A percentile compares a stretch with the other conserved stretches of the same genome.
These are phyloP conservation scores for Colletotrichum sp. DNA, from an alignment of 2,329 filamentous ascomycete species.

Conservation along the genomic window DNA sequence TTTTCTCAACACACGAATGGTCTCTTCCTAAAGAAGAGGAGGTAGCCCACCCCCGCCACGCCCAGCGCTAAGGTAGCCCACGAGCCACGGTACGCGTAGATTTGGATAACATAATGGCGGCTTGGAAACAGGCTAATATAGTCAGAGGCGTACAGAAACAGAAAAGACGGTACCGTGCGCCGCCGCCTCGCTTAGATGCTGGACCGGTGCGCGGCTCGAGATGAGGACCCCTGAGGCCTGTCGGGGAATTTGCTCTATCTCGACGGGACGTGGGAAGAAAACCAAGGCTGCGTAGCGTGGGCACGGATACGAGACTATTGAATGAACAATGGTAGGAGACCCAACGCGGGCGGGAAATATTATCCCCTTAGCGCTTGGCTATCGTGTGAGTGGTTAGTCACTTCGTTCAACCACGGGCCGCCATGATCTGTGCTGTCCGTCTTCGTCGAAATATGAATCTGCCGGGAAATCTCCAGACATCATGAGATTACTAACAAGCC, in stretches of 20 bases:
- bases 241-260: not conserved
- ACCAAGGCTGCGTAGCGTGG: not conserved
- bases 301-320: slow-evolving; percentile 9
- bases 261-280: not conserved
- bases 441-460: not conserved
- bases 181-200: not conserved
- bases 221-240: not conserved
- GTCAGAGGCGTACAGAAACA: not conserved
- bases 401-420: not conserved
- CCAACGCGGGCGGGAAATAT: not conserved
- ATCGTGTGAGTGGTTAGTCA: not conserved
- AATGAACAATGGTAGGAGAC: not conserved
- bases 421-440: not conserved
- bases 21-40: not conserved
- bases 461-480: not conserved
- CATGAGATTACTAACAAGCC: not conserved
- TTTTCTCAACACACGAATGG: not conserved
- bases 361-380: not conserved
- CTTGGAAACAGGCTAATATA: not conserved
- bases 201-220: not conserved
- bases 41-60: not conserved
- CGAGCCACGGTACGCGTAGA: not conserved
- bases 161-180: not conserved
- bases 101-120: not conserved
- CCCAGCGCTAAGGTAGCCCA: not conserved